Evolutionary conservation across 2,329 filamentous ascomycete genomes (phyloP).

Genomic region (Talaromyces islandicus): DNA sequence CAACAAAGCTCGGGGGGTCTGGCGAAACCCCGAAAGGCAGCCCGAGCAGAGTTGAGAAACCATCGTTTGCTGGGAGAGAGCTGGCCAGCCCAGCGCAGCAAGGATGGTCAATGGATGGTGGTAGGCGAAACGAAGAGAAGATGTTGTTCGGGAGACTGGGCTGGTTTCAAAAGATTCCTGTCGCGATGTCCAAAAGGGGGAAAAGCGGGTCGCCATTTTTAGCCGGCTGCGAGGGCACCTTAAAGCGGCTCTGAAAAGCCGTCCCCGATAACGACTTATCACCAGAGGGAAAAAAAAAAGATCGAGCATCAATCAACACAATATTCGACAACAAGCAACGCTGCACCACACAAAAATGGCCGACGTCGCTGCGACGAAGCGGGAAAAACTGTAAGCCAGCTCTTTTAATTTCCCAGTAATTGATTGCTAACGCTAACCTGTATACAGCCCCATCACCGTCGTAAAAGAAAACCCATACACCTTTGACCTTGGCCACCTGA

Average conservation of each 20-base stretch:
- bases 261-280: constrained; percentile 2
- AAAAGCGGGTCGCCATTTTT: constrained; percentile 18
- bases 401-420: neutral
- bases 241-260: constrained; percentile 22
- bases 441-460: constrained; percentile 53
- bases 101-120: constrained; percentile 19
- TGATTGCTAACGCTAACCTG: neutral
- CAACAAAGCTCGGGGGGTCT: constrained; percentile 31
- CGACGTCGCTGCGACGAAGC: neutral
- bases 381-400: constrained; percentile 34
- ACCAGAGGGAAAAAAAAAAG: constrained; percentile 4
- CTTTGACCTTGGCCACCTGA: constrained; percentile 83
- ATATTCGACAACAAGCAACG: neutral
- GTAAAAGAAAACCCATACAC: constrained; percentile 83
- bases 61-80: constrained; percentile 38
- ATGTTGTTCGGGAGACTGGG: constrained; percentile 10
- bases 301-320: neutral
- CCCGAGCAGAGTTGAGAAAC: constrained; percentile 54
- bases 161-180: constrained; percentile 17
- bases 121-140: constrained; percentile 9
- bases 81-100: constrained; percentile 22
- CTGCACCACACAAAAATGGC: neutral
- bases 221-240: constrained; percentile 4
- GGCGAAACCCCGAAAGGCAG: constrained; percentile 48
- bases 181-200: constrained; percentile 14